Evolutionary conservation across 257 asterid species (phyloP).

Genomic region (Solanum pimpinellifolium): DNA sequence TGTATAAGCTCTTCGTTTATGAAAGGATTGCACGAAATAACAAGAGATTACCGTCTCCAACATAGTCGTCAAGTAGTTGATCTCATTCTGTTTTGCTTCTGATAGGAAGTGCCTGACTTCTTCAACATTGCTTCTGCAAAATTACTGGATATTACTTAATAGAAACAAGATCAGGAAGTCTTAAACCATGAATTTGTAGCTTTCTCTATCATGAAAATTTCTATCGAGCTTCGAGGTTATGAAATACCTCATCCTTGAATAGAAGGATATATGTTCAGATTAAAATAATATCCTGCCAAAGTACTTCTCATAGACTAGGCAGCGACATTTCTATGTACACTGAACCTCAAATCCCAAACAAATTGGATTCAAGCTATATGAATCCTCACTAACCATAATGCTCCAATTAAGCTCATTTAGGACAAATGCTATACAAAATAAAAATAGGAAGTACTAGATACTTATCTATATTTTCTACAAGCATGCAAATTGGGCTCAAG

Average conservation of each 20-base stretch:
- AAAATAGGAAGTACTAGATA: background rate
- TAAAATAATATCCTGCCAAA: background rate
- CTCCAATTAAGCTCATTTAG: background rate
- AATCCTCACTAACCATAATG: background rate
- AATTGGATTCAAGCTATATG: background rate
- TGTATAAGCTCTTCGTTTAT: background rate
- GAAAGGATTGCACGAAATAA: background rate
- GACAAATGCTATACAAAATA: background rate
- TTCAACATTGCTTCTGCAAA: constrained; percentile 57
- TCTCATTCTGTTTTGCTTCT: constrained; percentile 50
- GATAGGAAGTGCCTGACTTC: constrained; percentile 28
- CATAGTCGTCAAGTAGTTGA: constrained; percentile 30
- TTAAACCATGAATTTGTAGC: background rate
- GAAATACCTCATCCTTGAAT: background rate
- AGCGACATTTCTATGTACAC: background rate
- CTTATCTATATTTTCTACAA: background rate
- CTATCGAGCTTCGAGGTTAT: background rate
- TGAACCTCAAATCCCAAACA: background rate
- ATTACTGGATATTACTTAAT: constrained; percentile 2
- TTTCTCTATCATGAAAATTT: background rate
- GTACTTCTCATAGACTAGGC: background rate
- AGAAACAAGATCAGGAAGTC: background rate
- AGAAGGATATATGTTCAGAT: background rate
- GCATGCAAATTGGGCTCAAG: background rate
- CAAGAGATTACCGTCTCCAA: constrained; percentile 43